These are phyloP conservation scores for Kuraishia piskuri DNA, from an alignment of 805 yeast species.

Conservation along the genomic window DNA sequence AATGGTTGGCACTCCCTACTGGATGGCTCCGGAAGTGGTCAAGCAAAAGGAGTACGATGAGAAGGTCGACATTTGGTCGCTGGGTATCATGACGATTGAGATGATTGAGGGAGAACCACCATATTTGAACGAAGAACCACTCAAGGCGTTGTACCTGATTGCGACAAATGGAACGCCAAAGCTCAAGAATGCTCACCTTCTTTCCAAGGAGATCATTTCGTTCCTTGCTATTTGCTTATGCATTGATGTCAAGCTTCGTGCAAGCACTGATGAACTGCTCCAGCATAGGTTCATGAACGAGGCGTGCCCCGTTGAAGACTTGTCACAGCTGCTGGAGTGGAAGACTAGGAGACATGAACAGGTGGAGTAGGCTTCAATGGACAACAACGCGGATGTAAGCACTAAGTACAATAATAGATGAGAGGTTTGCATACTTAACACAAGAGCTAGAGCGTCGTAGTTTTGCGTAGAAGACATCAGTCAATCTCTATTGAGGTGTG, in stretches of 20 bases:
- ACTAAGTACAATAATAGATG: too few species aligned
- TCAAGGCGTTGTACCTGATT: slow-evolving; percentile 66
- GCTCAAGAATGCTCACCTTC: slow-evolving; percentile 33
- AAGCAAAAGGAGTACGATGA: slow-evolving; percentile 74
- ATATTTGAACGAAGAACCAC: slow-evolving; percentile 70
- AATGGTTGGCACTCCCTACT: slow-evolving; percentile 83
- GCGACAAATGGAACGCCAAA: slow-evolving; percentile 80
- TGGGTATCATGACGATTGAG: slow-evolving; percentile 81
- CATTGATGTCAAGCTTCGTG: slow-evolving; percentile 89
- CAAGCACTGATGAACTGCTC: slow-evolving; percentile 80
- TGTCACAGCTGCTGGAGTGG: slow-evolving; percentile 44
- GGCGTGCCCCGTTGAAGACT: slow-evolving; percentile 52
- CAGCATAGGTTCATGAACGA: slow-evolving; percentile 63
- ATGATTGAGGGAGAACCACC: slow-evolving; percentile 88
- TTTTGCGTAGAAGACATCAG: too few species aligned
- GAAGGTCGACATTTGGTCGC: slow-evolving; percentile 76
- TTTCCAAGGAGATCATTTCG: slow-evolving; percentile 71
- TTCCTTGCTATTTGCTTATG: slow-evolving; percentile 87
- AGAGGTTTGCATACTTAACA: too few species aligned
- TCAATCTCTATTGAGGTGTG: too few species aligned
- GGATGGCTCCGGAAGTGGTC: slow-evolving; percentile 90
- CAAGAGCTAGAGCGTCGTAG: too few species aligned
- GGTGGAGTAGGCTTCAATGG: not conserved
- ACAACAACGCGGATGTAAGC: too few species aligned
- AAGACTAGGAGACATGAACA: slow-evolving; percentile 1